These are phyloP conservation scores for Hansenula sp. DNA, from an alignment of 1,139 yeast species.

Conservation along the genomic window DNA sequence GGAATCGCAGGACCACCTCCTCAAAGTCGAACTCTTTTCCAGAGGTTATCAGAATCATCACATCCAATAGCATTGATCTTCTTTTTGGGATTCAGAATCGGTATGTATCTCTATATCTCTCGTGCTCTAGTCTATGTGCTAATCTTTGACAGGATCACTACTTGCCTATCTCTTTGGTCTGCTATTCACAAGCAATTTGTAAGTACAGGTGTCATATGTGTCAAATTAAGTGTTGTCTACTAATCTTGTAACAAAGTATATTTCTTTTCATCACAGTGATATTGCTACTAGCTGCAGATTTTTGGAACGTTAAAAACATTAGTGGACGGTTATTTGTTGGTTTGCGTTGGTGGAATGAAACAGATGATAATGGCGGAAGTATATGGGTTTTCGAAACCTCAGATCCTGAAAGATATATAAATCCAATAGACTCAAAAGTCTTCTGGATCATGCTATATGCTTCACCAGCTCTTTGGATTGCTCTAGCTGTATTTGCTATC, in stretches of 20 bases:
- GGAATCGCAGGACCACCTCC: slow-evolving; percentile 3
- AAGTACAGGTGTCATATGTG: slow-evolving; percentile 15
- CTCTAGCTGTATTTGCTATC: slow-evolving; percentile 70
- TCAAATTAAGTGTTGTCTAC: not conserved
- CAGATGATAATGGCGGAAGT: slow-evolving; percentile 56
- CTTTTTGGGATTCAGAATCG: slow-evolving; percentile 54
- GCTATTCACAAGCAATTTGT: slow-evolving; percentile 58
- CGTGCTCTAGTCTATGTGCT: not conserved
- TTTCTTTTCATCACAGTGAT: slow-evolving; percentile 76
- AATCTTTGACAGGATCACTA: slow-evolving; percentile 39
- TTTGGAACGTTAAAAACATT: slow-evolving; percentile 91
- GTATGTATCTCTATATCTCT: slow-evolving; percentile 15
- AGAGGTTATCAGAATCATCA: slow-evolving; percentile 50
- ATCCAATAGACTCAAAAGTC: slow-evolving; percentile 85
- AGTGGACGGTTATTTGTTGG: slow-evolving; percentile 89
- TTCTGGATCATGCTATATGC: slow-evolving; percentile 81
- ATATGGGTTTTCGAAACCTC: slow-evolving; percentile 91
- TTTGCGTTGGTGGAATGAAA: slow-evolving; percentile 91
- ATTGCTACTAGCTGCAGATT: slow-evolving; percentile 77
- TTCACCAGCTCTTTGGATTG: slow-evolving; percentile 72
- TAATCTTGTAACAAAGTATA: slow-evolving; percentile 31
- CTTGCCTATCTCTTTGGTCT: slow-evolving; percentile 67
- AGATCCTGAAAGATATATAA: slow-evolving; percentile 74
- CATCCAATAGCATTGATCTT: slow-evolving; percentile 73
- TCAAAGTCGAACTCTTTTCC: slow-evolving; percentile 23